Evolutionary conservation across 768 basidiomycete species (phyloP).

Genomic region (Termitomyces heimii): DNA sequence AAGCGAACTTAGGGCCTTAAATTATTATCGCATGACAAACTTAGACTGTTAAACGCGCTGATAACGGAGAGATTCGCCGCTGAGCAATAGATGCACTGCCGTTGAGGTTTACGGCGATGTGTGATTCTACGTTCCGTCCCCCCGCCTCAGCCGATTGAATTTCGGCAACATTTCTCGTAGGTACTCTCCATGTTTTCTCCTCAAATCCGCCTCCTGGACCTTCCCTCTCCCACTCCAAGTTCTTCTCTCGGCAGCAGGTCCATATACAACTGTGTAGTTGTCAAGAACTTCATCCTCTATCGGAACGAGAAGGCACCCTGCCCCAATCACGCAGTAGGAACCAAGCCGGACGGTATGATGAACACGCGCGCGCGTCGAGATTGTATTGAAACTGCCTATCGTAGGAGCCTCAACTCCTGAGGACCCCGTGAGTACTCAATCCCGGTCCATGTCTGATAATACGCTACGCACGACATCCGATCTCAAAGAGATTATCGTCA

Average conservation of each 20-base stretch:
- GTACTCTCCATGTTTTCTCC: constrained; percentile 88
- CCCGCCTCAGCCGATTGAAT: constrained; percentile 70
- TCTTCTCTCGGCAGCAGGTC: constrained; percentile 65
- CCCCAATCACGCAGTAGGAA: constrained; percentile 79
- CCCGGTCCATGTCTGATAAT: background rate
- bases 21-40: too few species aligned
- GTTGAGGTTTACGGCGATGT: too few species aligned
- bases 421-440: background rate
- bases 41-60: background rate
- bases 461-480: constrained; percentile 73
- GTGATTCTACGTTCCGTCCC: constrained; percentile 32
- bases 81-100: background rate
- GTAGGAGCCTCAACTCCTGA: constrained; percentile 83
- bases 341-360: constrained; percentile 78
- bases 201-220: constrained; percentile 76
- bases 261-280: constrained; percentile 83
- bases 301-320: constrained; percentile 73
- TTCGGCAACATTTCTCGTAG: constrained; percentile 88
- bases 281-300: constrained; percentile 74
- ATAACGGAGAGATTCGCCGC: background rate
- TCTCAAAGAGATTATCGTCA: constrained; percentile 90
- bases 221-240: constrained; percentile 84
- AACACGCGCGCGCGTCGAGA: constrained; percentile 79
- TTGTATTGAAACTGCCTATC: constrained; percentile 81
- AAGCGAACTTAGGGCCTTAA: background rate